Base-by-base conservation (phyloP, 1,284 basidiomycete species). In the Ustilago xerochloae region DNA sequence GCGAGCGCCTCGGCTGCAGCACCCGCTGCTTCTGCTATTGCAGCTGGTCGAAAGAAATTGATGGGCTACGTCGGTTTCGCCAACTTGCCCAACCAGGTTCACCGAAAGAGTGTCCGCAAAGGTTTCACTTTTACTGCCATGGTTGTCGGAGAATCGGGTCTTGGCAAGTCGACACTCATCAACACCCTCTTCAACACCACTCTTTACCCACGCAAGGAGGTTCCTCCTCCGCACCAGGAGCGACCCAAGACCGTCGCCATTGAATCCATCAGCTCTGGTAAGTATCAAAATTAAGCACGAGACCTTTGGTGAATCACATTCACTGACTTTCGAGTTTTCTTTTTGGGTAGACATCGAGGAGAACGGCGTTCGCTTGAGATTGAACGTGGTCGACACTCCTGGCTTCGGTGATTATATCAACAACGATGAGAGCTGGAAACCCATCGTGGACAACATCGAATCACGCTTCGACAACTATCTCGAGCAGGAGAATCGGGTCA, bases 101-200 rank as follows among this genome's bases (percentile, higher is more conserved):
- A 83, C 67, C 75, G 82, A 32, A 77, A 74, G 52, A 74, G 77
- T 32, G 80, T 82, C 18, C 75, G 81, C 32, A 81, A 81, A 57
- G 82, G 82, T 33, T 83, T 83, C 72, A 77, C 66, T 56, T 83
- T 83, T 51, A 83, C 81, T 16, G 70, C 70, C 43, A 83, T 83
- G 82, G 81, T 83, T 16, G 82, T 83, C 18, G 81, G 81, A 63
- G 81, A 83, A 61, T 81, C 81, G 18, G 82, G 82, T 62, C 77
- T 83, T n/a, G 82, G 82, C 54, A 83, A 83, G 74, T 82, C 81
- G 39, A 83, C 82, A 12, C 66, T 83, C 49, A 80, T 83, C 77
- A 83, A 83, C 78, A 83, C 82, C 10, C 74, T 83, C 38, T 83
- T 83, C 76, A 83, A 83, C 77, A 82, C 78, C n/a, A 79, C 78